Evolutionary conservation across 768 basidiomycete genomes (phyloP).

Genomic region (Cystobasidium tubakii): DNA sequence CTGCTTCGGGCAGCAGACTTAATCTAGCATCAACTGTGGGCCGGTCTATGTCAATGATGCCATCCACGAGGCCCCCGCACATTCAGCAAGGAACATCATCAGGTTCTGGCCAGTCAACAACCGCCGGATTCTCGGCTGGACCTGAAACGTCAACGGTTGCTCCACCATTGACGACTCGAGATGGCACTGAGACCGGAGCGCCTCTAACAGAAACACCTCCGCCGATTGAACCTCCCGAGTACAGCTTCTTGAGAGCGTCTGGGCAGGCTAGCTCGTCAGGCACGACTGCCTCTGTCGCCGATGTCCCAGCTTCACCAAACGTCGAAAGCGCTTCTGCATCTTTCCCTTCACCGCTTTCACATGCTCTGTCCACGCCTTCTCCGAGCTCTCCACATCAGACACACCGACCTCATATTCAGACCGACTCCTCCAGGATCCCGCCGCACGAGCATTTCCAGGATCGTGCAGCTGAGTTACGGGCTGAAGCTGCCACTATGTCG

Average conservation of each 20-base stretch:
- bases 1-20: background rate
- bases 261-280: background rate
- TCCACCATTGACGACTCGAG: background rate
- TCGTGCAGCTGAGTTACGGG: background rate
- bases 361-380: background rate
- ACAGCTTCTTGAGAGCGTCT: background rate
- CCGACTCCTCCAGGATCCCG: background rate
- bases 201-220: background rate
- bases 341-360: background rate
- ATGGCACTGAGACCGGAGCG: background rate
- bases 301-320: background rate
- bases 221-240: background rate
- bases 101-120: background rate
- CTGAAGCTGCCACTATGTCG: background rate
- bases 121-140: background rate
- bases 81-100: background rate
- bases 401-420: background rate
- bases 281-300: background rate
- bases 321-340: background rate
- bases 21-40: background rate
- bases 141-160: background rate
- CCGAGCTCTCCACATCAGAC: background rate
- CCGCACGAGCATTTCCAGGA: conserved; percentile 9
- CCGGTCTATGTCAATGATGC: conserved; percentile 2
- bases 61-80: background rate